phyloP scores from a whole-genome alignment of 257 asterid genomes.

The Solanum gandarillasii region DNA sequence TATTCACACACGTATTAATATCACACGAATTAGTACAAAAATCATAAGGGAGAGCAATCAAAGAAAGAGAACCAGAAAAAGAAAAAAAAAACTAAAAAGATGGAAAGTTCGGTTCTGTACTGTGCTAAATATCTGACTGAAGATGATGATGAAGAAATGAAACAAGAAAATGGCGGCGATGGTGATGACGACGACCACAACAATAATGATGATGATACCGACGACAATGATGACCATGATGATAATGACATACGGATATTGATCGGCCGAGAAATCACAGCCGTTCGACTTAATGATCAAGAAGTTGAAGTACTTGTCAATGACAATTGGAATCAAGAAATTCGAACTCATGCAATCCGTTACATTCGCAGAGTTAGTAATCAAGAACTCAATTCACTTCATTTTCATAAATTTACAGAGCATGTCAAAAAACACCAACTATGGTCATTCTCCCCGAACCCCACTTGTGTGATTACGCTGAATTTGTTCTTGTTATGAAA shows the following conservation, averaged over 20 bases:
- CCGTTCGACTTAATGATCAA: neutral
- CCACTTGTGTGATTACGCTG: too few species aligned
- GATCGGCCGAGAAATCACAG: neutral
- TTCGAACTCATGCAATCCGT: slow-evolving; percentile 42
- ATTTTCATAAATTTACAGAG: slow-evolving; percentile 8
- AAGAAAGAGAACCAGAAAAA: neutral
- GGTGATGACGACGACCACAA: too few species aligned
- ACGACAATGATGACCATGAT: neutral
- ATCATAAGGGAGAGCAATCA: neutral
- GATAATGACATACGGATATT: neutral
- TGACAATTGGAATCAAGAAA: slow-evolving; percentile 19
- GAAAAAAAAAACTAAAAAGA: neutral
- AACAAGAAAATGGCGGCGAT: neutral
- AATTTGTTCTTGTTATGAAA: neutral
- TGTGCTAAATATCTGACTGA: too few species aligned
- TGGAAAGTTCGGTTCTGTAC: neutral
- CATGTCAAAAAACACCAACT: neutral
- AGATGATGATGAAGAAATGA: neutral
- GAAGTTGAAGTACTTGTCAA: neutral
- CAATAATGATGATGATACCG: too few species aligned
- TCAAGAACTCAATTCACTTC: neutral
- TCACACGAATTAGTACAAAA: too few species aligned
- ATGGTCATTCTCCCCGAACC: too few species aligned
- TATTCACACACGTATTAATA: too few species aligned
- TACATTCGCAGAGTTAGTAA: slow-evolving; percentile 27